phyloP scores from a whole-genome alignment of 2,329 filamentous ascomycete species.

The Xylaria multiplex region DNA sequence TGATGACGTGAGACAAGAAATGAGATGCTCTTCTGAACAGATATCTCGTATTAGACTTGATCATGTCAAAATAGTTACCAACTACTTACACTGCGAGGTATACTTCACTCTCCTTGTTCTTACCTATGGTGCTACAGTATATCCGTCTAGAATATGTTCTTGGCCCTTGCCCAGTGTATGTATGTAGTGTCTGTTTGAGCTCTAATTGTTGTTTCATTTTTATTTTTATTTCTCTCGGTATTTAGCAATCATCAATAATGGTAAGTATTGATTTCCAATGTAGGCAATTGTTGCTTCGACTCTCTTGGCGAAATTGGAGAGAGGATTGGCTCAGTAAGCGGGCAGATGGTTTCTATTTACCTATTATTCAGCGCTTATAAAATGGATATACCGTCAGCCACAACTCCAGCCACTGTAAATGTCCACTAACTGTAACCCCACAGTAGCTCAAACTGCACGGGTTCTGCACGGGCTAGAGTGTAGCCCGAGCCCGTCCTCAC shows the following conservation, averaged over 20 bases:
- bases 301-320: conserved; percentile 8
- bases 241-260: background rate
- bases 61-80: background rate
- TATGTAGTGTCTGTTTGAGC: no score
- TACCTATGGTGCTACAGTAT: background rate
- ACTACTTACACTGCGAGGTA: background rate
- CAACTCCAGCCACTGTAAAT: conserved; percentile 22
- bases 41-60: background rate
- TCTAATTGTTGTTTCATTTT: no score
- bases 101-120: background rate
- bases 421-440: background rate
- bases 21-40: background rate
- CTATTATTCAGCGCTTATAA: conserved; percentile 35
- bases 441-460: background rate
- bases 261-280: conserved; percentile 7
- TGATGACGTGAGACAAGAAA: conserved; percentile 18
- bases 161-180: background rate
- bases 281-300: conserved; percentile 9
- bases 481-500: background rate
- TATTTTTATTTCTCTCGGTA: no score
- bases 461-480: no score
- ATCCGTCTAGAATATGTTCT: background rate
- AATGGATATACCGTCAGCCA: conserved; percentile 21
- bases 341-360: background rate
- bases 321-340: conserved; percentile 10